Percentiles rank a stretch among this genome's conserved stretches.
phyloP scores from a whole-genome alignment of 345 rosid genomes.

The Acer negundo region DNA sequence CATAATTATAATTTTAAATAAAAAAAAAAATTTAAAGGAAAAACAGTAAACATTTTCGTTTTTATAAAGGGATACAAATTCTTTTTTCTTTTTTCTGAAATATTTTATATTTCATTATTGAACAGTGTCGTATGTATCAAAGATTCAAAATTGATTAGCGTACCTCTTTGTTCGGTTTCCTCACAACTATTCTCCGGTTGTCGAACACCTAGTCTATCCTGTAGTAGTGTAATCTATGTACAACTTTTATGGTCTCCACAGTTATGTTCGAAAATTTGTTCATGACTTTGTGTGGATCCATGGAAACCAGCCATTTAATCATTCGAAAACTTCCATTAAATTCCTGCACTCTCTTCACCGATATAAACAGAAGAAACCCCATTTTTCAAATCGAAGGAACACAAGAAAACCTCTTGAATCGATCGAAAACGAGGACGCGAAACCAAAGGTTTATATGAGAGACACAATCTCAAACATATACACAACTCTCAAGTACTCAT shows the following conservation, averaged over 20 bases:
- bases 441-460: conserved; percentile 52
- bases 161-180: background rate
- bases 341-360: conserved; percentile 41
- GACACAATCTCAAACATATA: conserved; percentile 53
- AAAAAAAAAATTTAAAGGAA: too few relatives aligned
- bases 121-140: too few relatives aligned
- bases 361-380: conserved; percentile 33
- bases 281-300: conserved; percentile 18
- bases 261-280: conserved; percentile 19
- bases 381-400: conserved; percentile 14
- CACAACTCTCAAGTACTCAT: conserved; percentile 64
- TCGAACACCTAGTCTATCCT: background rate
- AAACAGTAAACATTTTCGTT: too few relatives aligned
- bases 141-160: too few relatives aligned
- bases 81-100: too few relatives aligned
- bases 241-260: conserved; percentile 12
- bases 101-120: too few relatives aligned
- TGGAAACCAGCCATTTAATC: conserved; percentile 1
- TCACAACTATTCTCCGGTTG: background rate
- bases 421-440: conserved; percentile 13
- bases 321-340: conserved; percentile 25
- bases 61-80: too few relatives aligned
- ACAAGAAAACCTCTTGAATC: conserved; percentile 24
- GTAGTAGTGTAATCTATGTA: conserved; percentile 22
- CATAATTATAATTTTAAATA: too few relatives aligned